Percentiles rank a stretch among this genome's conserved stretches.
Evolutionary conservation across 805 yeast genomes (phyloP).

Genomic region (Debaryomyces castellii): DNA sequence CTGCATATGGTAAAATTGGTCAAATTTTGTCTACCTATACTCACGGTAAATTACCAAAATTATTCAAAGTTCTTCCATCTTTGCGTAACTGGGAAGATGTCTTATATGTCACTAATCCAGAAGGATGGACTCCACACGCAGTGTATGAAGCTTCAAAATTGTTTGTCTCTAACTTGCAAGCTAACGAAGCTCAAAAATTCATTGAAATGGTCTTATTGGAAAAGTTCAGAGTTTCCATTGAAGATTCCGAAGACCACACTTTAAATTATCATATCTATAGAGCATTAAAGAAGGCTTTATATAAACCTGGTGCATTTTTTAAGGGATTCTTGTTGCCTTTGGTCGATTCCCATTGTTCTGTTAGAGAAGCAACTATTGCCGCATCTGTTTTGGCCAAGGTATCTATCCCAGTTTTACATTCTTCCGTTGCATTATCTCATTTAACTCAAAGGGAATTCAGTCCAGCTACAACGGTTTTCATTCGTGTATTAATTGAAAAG

Average conservation of each 20-base stretch:
- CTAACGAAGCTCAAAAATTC: slow-evolving; percentile 86
- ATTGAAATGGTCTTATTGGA: slow-evolving; percentile 67
- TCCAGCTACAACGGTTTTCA: slow-evolving; percentile 88
- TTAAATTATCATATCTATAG: slow-evolving; percentile 92
- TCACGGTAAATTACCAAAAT: slow-evolving; percentile 94
- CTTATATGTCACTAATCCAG: slow-evolving; percentile 88
- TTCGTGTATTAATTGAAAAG: slow-evolving; percentile 85
- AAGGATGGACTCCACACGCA: slow-evolving; percentile 92
- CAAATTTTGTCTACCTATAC: slow-evolving; percentile 83
- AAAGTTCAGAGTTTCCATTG: slow-evolving; percentile 69
- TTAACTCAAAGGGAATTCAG: slow-evolving; percentile 75
- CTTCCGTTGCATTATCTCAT: slow-evolving; percentile 91
- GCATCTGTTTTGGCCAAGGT: slow-evolving; percentile 88
- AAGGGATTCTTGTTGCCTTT: slow-evolving; percentile 93
- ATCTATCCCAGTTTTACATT: slow-evolving; percentile 92
- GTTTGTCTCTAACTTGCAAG: slow-evolving; percentile 85
- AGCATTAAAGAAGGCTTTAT: slow-evolving; percentile 86
- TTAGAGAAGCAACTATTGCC: slow-evolving; percentile 92
- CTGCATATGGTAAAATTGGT: slow-evolving; percentile 91
- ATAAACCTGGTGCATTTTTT: slow-evolving; percentile 97
- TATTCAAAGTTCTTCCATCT: slow-evolving; percentile 92
- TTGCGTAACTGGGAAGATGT: slow-evolving; percentile 95
- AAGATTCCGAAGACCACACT: slow-evolving; percentile 70
- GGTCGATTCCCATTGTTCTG: slow-evolving; percentile 83
- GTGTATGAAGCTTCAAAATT: slow-evolving; percentile 92